Base-by-base conservation (phyloP, 495 filamentous ascomycete genomes). In the Tetracladium marchalianum region DNA sequence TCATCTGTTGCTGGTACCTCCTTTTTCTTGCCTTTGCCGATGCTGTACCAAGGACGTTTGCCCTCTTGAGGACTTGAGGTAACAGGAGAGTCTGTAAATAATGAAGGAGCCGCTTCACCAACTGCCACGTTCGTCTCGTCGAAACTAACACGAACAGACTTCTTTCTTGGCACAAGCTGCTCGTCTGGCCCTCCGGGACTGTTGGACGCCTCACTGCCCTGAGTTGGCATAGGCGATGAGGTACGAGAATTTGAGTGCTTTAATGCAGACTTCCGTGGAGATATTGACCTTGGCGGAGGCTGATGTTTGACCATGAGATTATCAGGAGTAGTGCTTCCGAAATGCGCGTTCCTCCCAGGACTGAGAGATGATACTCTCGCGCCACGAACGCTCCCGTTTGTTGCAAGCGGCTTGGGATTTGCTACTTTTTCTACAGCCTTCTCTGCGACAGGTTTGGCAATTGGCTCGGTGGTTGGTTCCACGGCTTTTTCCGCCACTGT, bases 241-340 rank as follows among this genome's bases (percentile, higher is more conserved):
- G 12, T 34, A 4, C 49, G 49, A 15, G 50, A 52, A 36, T 46
- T 52, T 2, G 47, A 36, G 36, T 77, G 70, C 53, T 95, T 95
- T 54, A 95, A 53, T 0, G 89, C 89, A 11, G 89, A 90, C 58
- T 95, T 95, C 4, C 76, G 80, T 18, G 89, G 89, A 0, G 89
- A 95, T 1, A 85, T 66, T 0, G 89, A 89, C 40, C 89, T 73
- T 15, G 82, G 77, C 12, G 84, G 85, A 18, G 89, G 89, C 40
- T 82, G 70, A 59, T 95, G 87, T 48, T 75, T 80, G 62, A 62
- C 82, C 50, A 44, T 71, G 59, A 62, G 75, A 61, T 53, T 77
- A 40, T 70, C 66, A 12, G 66, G 56, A 27, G 62, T 57, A 44
- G 72, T 59, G 22, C 22, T 27, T 1, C 82, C 80, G 52, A 95